A percentile compares a stretch with the other conserved stretches of the same genome.
Conservation (phyloP, 108 stramenopile genomes). For the Stephanodiscus minutulus region DNA sequence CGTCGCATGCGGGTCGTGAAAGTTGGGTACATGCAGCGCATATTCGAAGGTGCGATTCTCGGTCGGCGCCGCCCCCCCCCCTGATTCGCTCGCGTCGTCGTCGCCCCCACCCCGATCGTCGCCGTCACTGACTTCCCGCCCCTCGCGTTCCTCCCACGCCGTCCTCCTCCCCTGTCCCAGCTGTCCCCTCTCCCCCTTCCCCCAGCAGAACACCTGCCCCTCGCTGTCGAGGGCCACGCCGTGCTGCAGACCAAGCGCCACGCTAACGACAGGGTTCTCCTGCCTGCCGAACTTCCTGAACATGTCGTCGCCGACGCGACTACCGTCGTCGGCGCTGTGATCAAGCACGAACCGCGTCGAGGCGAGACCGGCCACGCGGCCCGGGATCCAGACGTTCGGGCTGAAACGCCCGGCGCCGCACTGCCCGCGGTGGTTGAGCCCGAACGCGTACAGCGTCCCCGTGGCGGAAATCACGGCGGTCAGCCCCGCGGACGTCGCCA, state of each 20-base stretch:
- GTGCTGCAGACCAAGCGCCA: slow-evolving; percentile 88
- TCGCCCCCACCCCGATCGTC: slow-evolving; percentile 1
- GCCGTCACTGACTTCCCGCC: slow-evolving; percentile 17
- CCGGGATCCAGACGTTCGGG: slow-evolving; percentile 80
- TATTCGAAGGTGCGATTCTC: slow-evolving; percentile 50
- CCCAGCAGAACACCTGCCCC: slow-evolving; percentile 85
- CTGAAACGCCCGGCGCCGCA: slow-evolving; percentile 68
- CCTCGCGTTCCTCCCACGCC: slow-evolving; percentile 63
- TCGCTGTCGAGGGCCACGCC: slow-evolving; percentile 73
- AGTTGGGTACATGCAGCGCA: slow-evolving; percentile 35
- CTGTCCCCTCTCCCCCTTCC: slow-evolving; percentile 87
- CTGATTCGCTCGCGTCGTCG: slow-evolving; percentile 39
- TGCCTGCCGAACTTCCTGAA: slow-evolving; percentile 45
- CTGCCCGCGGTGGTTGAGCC: slow-evolving; percentile 81
- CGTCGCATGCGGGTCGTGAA: slow-evolving; percentile 51
- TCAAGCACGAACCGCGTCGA: slow-evolving; percentile 36
- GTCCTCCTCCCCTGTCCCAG: slow-evolving; percentile 68
- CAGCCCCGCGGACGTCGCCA: slow-evolving; percentile 69
- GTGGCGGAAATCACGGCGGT: slow-evolving; percentile 68
- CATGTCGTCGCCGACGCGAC: slow-evolving; percentile 25
- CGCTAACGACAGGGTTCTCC: slow-evolving; percentile 66
- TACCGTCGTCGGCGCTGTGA: slow-evolving; percentile 13
- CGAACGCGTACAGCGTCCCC: slow-evolving; percentile 69
- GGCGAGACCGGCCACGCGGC: slow-evolving; percentile 55
- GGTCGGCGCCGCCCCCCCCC: slow-evolving; percentile 15